Evolutionary conservation across 495 filamentous ascomycete species (phyloP).

Genomic region (Aspergillus bertholletiae): DNA sequence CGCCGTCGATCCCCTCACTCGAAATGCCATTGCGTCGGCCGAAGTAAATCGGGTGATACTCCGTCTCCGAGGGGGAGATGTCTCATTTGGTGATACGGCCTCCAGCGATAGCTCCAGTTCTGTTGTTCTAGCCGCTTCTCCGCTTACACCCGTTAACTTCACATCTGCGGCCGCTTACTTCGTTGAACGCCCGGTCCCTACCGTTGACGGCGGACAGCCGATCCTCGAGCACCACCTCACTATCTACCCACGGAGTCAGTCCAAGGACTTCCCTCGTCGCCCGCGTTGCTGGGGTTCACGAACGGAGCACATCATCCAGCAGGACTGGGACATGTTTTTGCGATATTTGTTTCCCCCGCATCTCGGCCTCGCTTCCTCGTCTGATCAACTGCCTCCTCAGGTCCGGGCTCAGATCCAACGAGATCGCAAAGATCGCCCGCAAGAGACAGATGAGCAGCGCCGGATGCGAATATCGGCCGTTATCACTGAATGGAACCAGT

Average conservation of each 20-base stretch:
- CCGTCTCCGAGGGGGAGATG: slow-evolving; percentile 20
- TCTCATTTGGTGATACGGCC: slow-evolving; percentile 2
- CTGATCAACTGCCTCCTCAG: slow-evolving; percentile 37
- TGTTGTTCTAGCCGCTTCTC: slow-evolving; percentile 2
- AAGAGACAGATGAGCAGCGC: slow-evolving; percentile 43
- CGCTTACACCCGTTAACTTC: slow-evolving; percentile 29
- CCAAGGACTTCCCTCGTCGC: slow-evolving; percentile 45
- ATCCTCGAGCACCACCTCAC: slow-evolving; percentile 39
- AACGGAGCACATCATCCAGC: slow-evolving; percentile 37
- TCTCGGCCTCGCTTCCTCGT: slow-evolving; percentile 37
- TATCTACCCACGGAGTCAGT: slow-evolving; percentile 42
- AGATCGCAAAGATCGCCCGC: slow-evolving; percentile 40
- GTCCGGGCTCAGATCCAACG: slow-evolving; percentile 38
- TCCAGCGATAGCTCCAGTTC: slow-evolving; percentile 20
- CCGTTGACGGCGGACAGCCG: slow-evolving; percentile 21
- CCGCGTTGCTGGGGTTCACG: slow-evolving; percentile 40
- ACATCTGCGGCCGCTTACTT: slow-evolving; percentile 46
- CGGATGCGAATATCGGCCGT: slow-evolving; percentile 38
- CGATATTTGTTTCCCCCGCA: slow-evolving; percentile 45
- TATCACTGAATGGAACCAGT: slow-evolving; percentile 50
- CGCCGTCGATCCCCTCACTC: slow-evolving; percentile 35
- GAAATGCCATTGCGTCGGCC: slow-evolving; percentile 13
- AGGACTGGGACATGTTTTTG: slow-evolving; percentile 52
- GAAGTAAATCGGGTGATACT: slow-evolving; percentile 10
- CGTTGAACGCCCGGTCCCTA: slow-evolving; percentile 31